Evolutionary conservation across 257 asterid species (phyloP).

Genomic region (Solanum neorickii): DNA sequence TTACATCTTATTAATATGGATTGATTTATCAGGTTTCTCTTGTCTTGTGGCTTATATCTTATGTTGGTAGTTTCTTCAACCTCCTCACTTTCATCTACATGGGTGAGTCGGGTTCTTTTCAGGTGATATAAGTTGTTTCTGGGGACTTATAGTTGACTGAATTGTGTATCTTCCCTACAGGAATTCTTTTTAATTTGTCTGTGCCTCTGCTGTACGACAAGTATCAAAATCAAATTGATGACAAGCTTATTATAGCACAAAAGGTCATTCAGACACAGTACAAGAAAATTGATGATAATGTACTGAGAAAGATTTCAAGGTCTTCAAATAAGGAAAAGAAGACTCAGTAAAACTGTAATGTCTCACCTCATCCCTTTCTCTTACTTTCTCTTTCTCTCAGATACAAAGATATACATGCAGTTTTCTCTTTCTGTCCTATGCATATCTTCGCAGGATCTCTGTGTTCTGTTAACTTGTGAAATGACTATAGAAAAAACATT

Average conservation of each 20-base stretch:
- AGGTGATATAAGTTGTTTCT: neutral
- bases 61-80: constrained; percentile 67
- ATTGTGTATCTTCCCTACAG: constrained; percentile 24
- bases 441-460: neutral
- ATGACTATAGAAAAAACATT: neutral
- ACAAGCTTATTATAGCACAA: constrained; percentile 41
- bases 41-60: constrained; percentile 54
- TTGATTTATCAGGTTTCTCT: constrained; percentile 52
- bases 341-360: constrained; percentile 48
- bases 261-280: constrained; percentile 37
- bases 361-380: neutral
- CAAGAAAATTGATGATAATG: constrained; percentile 31
- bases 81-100: constrained; percentile 60
- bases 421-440: neutral
- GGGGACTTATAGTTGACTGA: neutral
- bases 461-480: neutral
- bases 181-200: constrained; percentile 62
- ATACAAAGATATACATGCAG: neutral
- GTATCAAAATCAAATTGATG: constrained; percentile 70
- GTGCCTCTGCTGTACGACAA: constrained; percentile 62
- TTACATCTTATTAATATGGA: neutral
- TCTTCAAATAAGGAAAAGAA: constrained; percentile 59
- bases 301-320: constrained; percentile 42
- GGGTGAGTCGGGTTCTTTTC: constrained; percentile 31
- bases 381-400: neutral